Conservation (phyloP, 495 filamentous ascomycete genomes). For the Penicillium angulare region DNA sequence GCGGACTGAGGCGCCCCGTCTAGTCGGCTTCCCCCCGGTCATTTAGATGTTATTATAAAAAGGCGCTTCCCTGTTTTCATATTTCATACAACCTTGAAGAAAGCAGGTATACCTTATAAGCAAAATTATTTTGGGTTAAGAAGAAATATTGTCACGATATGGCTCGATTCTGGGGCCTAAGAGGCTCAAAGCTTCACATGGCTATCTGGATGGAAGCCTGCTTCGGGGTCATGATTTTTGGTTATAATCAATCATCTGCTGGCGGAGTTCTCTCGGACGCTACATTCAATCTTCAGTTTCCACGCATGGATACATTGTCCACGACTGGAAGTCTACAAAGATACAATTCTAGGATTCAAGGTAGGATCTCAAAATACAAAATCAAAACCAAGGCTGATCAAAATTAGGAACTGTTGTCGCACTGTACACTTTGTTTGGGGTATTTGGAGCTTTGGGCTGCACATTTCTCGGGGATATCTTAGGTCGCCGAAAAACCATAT, state of each 20-base stretch:
- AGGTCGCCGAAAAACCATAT: constrained; percentile 48
- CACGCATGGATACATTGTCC: constrained; percentile 40
- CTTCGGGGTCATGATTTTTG: constrained; percentile 32
- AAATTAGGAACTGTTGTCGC: constrained; percentile 12
- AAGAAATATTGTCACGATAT: neutral
- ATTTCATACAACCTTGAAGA: too few species aligned
- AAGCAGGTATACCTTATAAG: too few species aligned
- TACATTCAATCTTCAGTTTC: constrained; percentile 37
- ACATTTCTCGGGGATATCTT: constrained; percentile 49
- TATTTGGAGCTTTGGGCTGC: constrained; percentile 15
- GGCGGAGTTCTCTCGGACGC: constrained; percentile 18
- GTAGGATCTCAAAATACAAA: neutral
- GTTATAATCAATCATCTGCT: constrained; percentile 38
- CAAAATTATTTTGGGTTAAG: neutral
- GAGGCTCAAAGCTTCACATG: constrained; percentile 8
- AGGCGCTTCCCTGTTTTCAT: too few species aligned
- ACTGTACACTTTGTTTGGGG: constrained; percentile 15
- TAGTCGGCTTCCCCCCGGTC: neutral
- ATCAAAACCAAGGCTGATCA: neutral
- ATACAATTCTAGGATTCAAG: constrained; percentile 24
- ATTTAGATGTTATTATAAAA: neutral
- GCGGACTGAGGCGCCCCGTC: neutral
- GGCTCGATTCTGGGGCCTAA: constrained; percentile 6
- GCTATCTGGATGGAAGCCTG: constrained; percentile 5
- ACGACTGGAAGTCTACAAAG: constrained; percentile 21